A percentile compares a stretch with the other conserved stretches of the same genome.
Conservation (phyloP, 805 yeast species). For the Barnettozyma wickerhamii region DNA sequence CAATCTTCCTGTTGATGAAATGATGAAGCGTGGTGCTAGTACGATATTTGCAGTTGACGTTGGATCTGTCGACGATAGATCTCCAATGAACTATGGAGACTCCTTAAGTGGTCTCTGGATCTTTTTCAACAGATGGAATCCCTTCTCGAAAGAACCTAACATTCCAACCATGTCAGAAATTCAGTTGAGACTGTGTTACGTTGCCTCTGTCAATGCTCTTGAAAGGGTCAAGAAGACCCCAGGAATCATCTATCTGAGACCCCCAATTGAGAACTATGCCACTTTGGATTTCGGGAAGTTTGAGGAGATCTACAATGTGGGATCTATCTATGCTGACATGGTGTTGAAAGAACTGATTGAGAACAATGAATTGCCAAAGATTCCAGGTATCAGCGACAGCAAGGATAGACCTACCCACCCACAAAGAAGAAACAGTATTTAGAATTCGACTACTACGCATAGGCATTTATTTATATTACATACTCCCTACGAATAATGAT, state of each 20-base stretch:
- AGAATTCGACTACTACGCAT: no score
- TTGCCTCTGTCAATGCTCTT: slow-evolving; percentile 89
- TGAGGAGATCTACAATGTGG: slow-evolving; percentile 83
- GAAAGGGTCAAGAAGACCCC: slow-evolving; percentile 81
- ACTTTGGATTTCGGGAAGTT: slow-evolving; percentile 91
- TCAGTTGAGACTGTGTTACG: slow-evolving; percentile 89
- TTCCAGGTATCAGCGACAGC: slow-evolving; percentile 47
- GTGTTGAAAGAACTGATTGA: slow-evolving; percentile 48
- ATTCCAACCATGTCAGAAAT: slow-evolving; percentile 95
- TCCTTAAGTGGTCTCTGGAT: slow-evolving; percentile 93
- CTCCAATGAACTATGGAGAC: slow-evolving; percentile 90
- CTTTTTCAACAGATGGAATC: slow-evolving; percentile 79
- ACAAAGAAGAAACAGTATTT: slow-evolving; percentile 65
- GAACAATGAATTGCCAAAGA: slow-evolving; percentile 52
- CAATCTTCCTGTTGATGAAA: slow-evolving; percentile 86
- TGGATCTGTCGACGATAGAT: slow-evolving; percentile 89
- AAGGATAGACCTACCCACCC: slow-evolving; percentile 28
- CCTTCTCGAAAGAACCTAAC: slow-evolving; percentile 81
- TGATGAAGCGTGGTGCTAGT: slow-evolving; percentile 85
- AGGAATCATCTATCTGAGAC: slow-evolving; percentile 84
- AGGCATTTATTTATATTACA: no score
- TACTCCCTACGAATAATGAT: background rate
- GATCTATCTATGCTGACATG: slow-evolving; percentile 65
- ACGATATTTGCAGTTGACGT: slow-evolving; percentile 91
- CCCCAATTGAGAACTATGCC: slow-evolving; percentile 90